These are phyloP conservation scores for Taiozyma onychis DNA, from an alignment of 1,139 yeast species.

Conservation along the genomic window DNA sequence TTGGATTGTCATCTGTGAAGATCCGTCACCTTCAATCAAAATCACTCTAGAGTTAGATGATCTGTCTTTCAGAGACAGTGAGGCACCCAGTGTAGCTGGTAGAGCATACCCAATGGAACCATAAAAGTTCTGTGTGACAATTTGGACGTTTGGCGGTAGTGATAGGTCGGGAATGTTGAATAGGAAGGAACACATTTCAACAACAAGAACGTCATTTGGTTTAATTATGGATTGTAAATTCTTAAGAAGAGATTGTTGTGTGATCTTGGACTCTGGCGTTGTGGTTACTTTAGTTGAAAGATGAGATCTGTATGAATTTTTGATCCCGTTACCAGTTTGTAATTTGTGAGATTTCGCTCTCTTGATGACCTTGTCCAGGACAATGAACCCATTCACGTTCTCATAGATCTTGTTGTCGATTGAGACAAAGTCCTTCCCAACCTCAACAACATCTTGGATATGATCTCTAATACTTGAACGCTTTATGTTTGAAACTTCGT, in stretches of 20 bases:
- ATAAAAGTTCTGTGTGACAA: constrained; percentile 64
- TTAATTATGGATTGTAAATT: constrained; percentile 31
- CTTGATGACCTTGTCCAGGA: constrained; percentile 33
- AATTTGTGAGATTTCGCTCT: constrained; percentile 27
- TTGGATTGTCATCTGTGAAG: constrained; percentile 86
- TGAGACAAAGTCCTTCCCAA: constrained; percentile 20
- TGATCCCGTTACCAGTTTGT: constrained; percentile 8
- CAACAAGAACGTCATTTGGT: constrained; percentile 60
- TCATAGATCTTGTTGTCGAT: constrained; percentile 16
- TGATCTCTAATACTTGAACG: constrained; percentile 14
- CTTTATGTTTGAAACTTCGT: constrained; percentile 34
- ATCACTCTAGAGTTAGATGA: constrained; percentile 49
- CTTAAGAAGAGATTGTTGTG: constrained; percentile 55
- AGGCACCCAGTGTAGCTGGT: constrained; percentile 79
- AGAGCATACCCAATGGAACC: constrained; percentile 84
- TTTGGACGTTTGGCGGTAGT: constrained; percentile 46
- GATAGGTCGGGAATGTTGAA: constrained; percentile 62
- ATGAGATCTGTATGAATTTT: constrained; percentile 24
- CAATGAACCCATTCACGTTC: constrained; percentile 33
- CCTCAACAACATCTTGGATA: constrained; percentile 19
- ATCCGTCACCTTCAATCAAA: constrained; percentile 82
- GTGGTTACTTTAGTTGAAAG: not conserved
- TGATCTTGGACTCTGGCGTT: constrained; percentile 32
- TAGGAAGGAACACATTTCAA: constrained; percentile 76
- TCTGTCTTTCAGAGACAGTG: constrained; percentile 59